Base-by-base conservation (phyloP, 2,329 filamentous ascomycete genomes). In the Colletotrichum ledebouriae region DNA sequence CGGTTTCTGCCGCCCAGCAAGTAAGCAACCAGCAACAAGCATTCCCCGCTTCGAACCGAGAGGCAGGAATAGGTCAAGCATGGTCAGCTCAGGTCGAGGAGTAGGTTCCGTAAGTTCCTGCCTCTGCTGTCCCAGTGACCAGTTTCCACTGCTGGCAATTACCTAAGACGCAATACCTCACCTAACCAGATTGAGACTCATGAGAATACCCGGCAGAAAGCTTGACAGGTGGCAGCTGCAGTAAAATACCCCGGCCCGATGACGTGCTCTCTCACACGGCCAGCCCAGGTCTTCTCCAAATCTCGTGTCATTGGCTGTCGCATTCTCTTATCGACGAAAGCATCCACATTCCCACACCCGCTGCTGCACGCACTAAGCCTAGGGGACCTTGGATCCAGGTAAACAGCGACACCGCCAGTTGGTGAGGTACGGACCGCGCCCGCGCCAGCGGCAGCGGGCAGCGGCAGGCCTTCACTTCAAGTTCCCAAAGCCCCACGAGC, bases 311-410 rank as follows among this genome's bases (percentile, higher is more conserved):
- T 67, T 67, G 64, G 64, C 29, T 29, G 59, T 52, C 52, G 53
- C 59, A 50, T 42, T 50, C 59, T 49, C 64, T 67, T 67, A 67
- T 67, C 64, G 64, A 52, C 50, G 42, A 52, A 47, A 15, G 55
- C 61, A 62, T 50, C 59, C 64, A 63, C 59, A 57, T 46, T 52
- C 25, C 59, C 64, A 63, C 52, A 50, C 46, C 60, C 29, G 52
- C 13, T 47, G 29, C 52, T 58, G 53, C 29, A 67, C 37, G 47
- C 57, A 59, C 46, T 22, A 13, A 11, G 29, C 29, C 29, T 29
- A 29, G 59, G 60, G 60, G 56, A 47, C 65, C 65, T 64, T 64
- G 60, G 52, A 47, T 53, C 7, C 60, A n/a, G 15, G 63, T 50
- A 50, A 59, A 59, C 56, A 59, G 20, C 44, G 20, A 37, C 34